Percentiles rank a stretch among this genome's conserved stretches.
Evolutionary conservation across 768 basidiomycete genomes (phyloP).

Genomic region (Mycena albidolilacea): DNA sequence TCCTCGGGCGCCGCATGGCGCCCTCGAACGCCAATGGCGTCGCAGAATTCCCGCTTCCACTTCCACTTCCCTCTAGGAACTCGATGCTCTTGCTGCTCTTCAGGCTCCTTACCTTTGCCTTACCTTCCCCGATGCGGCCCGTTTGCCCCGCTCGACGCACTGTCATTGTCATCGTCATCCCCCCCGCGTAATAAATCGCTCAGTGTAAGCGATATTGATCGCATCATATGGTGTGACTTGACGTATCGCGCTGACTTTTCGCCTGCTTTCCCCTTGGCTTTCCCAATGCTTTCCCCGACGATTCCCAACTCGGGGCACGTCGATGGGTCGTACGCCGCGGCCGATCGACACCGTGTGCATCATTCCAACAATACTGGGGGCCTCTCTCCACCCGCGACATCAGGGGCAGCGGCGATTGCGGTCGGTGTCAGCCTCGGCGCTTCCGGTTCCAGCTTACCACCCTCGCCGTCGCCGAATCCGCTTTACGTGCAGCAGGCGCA

Average conservation of each 20-base stretch:
- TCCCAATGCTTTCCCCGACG: too few species aligned
- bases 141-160: too few species aligned
- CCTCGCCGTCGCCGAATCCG: slow-evolving; percentile 15
- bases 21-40: slow-evolving; percentile 46
- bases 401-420: neutral
- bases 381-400: slow-evolving; percentile 8
- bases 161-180: too few species aligned
- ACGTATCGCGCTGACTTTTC: too few species aligned
- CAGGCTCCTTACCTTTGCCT: slow-evolving; percentile 56
- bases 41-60: slow-evolving; percentile 39
- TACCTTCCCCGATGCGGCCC: too few species aligned
- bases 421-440: neutral
- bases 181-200: too few species aligned
- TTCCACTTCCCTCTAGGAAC: slow-evolving; percentile 57
- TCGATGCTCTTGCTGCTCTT: slow-evolving; percentile 81
- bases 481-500: slow-evolving; percentile 43
- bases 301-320: slow-evolving; percentile 39
- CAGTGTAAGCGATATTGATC: too few species aligned
- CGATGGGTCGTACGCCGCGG: slow-evolving; percentile 38
- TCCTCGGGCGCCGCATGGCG: slow-evolving; percentile 55
- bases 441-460: slow-evolving; percentile 6
- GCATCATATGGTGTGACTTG: too few species aligned
- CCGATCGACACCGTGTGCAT: slow-evolving; percentile 33
- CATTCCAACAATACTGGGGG: neutral
- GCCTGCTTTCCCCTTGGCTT: too few species aligned